Evolutionary conservation across 2,329 filamentous ascomycete species (phyloP).

Genomic region (Sclerotiophoma versabilis): DNA sequence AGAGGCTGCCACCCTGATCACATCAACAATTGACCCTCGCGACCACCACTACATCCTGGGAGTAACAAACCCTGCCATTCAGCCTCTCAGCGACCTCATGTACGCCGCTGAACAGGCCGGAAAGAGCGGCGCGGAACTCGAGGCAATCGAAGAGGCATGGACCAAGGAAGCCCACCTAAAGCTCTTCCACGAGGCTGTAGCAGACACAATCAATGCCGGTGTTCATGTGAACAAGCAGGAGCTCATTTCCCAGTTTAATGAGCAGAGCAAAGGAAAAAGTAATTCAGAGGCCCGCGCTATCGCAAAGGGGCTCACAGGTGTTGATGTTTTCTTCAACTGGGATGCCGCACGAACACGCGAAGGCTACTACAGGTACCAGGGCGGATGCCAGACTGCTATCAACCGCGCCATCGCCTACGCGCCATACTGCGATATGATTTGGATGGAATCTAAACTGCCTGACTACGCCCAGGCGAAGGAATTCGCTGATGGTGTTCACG

Average conservation of each 20-base stretch:
- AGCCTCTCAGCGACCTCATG: constrained; percentile 92
- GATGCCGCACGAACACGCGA: constrained; percentile 90
- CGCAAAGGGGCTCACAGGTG: constrained; percentile 77
- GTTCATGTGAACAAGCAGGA: constrained; percentile 72
- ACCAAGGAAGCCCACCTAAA: constrained; percentile 77
- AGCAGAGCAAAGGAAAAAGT: constrained; percentile 79
- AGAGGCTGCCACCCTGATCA: constrained; percentile 96
- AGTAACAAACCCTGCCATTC: constrained; percentile 81
- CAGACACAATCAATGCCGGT: constrained; percentile 77
- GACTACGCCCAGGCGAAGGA: constrained; percentile 91
- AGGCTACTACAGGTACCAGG: constrained; percentile 92
- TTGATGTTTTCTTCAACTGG: constrained; percentile 93
- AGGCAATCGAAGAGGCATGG: constrained; percentile 94
- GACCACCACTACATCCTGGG: constrained; percentile 95
- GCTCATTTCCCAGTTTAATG: constrained; percentile 71
- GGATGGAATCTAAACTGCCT: constrained; percentile 99
- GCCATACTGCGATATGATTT: constrained; percentile 93
- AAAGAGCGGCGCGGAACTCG: constrained; percentile 80
- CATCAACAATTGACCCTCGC: constrained; percentile 91
- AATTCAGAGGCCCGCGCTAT: constrained; percentile 81
- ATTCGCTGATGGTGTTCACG: constrained; percentile 92
- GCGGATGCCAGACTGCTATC: constrained; percentile 88
- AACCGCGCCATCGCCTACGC: constrained; percentile 91
- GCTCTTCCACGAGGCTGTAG: constrained; percentile 89
- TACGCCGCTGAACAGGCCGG: constrained; percentile 80